Evolutionary conservation across 2,329 filamentous ascomycete genomes (phyloP).

Genomic region (Sarocladiaceae sp.): DNA sequence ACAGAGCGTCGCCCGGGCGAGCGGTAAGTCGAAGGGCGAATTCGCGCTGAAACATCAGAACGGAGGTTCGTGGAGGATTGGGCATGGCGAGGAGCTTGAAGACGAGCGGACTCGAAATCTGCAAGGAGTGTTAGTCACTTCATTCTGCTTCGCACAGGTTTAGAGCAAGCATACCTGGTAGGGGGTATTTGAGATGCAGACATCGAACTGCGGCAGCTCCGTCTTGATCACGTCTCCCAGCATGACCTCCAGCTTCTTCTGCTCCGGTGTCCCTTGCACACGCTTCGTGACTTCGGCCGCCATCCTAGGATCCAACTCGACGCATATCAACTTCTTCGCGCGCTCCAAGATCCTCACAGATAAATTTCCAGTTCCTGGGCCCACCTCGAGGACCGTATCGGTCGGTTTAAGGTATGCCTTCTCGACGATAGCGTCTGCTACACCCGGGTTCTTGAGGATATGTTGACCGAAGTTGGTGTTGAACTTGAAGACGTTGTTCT

Average conservation of each 20-base stretch:
- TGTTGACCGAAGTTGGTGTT: slow-evolving; percentile 85
- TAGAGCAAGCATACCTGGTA: slow-evolving; percentile 49
- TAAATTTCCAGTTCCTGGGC: slow-evolving; percentile 83
- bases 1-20: slow-evolving; percentile 80
- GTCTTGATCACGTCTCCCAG: slow-evolving; percentile 88
- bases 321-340: slow-evolving; percentile 75
- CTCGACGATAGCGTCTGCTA: slow-evolving; percentile 64
- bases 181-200: slow-evolving; percentile 68
- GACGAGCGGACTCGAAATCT: slow-evolving; percentile 87
- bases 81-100: slow-evolving; percentile 83
- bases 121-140: slow-evolving; percentile 12
- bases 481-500: slow-evolving; percentile 95
- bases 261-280: slow-evolving; percentile 82
- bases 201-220: slow-evolving; percentile 70
- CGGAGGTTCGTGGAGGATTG: slow-evolving; percentile 75
- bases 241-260: slow-evolving; percentile 80
- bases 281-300: slow-evolving; percentile 91
- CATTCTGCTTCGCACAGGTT: too few species aligned
- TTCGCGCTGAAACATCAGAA: slow-evolving; percentile 97
- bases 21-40: slow-evolving; percentile 89
- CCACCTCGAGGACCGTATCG: slow-evolving; percentile 84
- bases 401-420: slow-evolving; percentile 90
- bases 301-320: slow-evolving; percentile 96
- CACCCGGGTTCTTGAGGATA: slow-evolving; percentile 88
- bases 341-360: slow-evolving; percentile 87